phyloP scores from a whole-genome alignment of 1,284 basidiomycete species.

The Rhodotorula sp. region DNA sequence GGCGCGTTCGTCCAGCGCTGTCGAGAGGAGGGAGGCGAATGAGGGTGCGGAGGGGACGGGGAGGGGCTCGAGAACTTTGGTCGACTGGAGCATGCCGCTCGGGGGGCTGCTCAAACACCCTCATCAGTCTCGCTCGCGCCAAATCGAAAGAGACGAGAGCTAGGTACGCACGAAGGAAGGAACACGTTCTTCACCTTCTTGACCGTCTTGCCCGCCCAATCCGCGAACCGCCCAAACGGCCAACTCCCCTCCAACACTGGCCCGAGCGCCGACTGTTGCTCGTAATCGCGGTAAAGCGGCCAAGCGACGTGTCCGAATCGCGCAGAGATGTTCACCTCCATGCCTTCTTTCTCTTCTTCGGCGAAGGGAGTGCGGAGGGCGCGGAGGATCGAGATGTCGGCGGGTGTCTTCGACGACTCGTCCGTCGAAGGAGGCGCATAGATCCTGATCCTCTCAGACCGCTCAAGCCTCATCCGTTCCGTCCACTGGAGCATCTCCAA shows the following conservation, averaged over 20 bases:
- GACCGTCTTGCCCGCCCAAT: slow-evolving; percentile 6
- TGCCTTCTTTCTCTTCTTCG: not conserved
- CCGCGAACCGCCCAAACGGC: slow-evolving; percentile 5
- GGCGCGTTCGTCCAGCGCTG: not conserved
- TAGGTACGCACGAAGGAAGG: slow-evolving; percentile 17
- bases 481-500: slow-evolving; percentile 11
- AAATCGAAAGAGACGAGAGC: not conserved
- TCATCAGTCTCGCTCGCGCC: not conserved
- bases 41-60: slow-evolving; percentile 2
- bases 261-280: not conserved
- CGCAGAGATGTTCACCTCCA: slow-evolving; percentile 20
- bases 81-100: slow-evolving; percentile 5
- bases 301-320: slow-evolving; percentile 31
- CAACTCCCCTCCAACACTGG: slow-evolving; percentile 13
- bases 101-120: not conserved
- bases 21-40: not conserved
- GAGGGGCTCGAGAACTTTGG: slow-evolving; percentile 14
- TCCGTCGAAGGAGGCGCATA: not conserved
- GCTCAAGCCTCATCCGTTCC: slow-evolving; percentile 16
- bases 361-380: not conserved
- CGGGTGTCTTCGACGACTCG: not conserved
- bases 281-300: slow-evolving; percentile 16
- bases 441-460: not conserved
- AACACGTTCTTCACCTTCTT: slow-evolving; percentile 14
- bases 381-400: not conserved